Evolutionary conservation across 371 early-diverging fungal genomes (phyloP), one percentile per base, ranked within the genome.

Genomic region (Syncephalis plumigaleata): DNA sequence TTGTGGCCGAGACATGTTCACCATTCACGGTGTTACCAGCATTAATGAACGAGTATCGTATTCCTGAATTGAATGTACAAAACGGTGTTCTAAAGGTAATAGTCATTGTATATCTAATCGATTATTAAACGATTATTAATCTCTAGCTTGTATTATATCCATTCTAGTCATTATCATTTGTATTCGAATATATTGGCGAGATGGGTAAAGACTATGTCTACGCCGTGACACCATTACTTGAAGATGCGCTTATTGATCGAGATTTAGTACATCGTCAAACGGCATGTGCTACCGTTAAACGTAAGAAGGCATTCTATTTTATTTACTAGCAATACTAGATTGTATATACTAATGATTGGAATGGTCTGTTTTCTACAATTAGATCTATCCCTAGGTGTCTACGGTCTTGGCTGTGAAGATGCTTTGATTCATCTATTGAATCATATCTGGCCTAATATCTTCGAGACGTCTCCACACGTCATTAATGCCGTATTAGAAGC

Each of bases 1-100:
- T 88, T 53, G 85, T 92, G 1, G 86, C 87, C 21, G 88, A 90
- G 51, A 85, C 93, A 0, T 98, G 98, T 63, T 84, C 91, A 3
- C 96, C 98, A 0, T 98, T 93, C 66, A 96, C 96, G 8, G 91
- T 98, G 13, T 66, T 97, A 4, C 98, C 98, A 1, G 93, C 95
- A 2, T 65, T 98, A 20, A 90, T 98, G 94, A 91, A 92, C 67
- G 98, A 97, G 65, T 98, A 98, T 68, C 84, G 94, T 31, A 89
- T 94, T 3, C 96, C 98, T 1, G 96, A 95, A 54, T 69, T 92
- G 22, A 95, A 95, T 58, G 95, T 97, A 17, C 97, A 97, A 66
- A 94, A 95, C 59, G 97, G 98, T 59, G 95, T 96, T 1, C 67
- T 97, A 46, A 96, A 96, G 31, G 31, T 31, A 31, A 31, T n/a